Evolutionary conservation across 2,329 filamentous ascomycete species (phyloP).

Genomic region (Endoconidiophora polonica): DNA sequence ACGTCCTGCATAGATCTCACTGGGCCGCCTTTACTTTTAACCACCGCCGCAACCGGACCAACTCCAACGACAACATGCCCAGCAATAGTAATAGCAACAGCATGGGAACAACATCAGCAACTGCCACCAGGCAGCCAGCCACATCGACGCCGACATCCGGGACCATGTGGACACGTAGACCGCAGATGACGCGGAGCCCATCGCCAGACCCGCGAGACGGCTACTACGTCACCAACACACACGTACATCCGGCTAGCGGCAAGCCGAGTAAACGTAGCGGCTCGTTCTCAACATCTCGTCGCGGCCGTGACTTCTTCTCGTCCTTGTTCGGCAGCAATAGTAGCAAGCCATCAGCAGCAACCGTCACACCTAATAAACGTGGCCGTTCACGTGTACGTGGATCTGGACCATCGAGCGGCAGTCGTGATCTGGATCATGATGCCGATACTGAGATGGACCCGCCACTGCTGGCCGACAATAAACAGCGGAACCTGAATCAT

Average conservation of each 20-base stretch:
- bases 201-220: conserved; percentile 3
- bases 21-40: conserved; percentile 8
- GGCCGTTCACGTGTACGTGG: background rate
- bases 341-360: background rate
- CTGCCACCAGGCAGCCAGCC: no score
- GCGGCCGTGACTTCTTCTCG: conserved; percentile 8
- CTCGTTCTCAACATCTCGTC: background rate
- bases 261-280: background rate
- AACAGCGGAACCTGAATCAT: background rate
- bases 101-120: no score
- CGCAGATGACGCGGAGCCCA: background rate
- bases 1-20: background rate
- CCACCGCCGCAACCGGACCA: conserved; percentile 1
- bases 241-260: background rate
- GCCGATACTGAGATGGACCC: background rate
- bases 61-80: background rate
- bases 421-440: background rate
- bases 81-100: background rate
- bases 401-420: background rate
- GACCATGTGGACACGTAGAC: no score
- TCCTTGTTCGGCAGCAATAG: conserved; percentile 8
- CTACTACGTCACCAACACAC: conserved; percentile 1
- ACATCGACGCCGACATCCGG: no score
- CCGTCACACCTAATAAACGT: background rate
- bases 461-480: background rate